Base-by-base conservation (phyloP, 768 basidiomycete species). In the Neoboletus subvelutipes region DNA sequence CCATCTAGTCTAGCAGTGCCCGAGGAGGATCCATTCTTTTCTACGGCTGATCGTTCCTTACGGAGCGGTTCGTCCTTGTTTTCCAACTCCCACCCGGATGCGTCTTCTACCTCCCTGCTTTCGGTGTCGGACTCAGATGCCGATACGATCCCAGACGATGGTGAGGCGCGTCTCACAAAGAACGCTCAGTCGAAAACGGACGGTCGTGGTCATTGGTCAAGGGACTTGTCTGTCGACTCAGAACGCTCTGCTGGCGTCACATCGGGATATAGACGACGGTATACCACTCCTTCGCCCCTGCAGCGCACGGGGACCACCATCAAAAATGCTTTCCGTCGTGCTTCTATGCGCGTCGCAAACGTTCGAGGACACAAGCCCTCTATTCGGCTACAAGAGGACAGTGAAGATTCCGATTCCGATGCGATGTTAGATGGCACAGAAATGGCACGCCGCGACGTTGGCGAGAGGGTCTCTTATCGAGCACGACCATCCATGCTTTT, bases 311-410 rank as follows among this genome's bases (percentile, higher is more conserved):
- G 83, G 3, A 79, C 81, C 0, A 83, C 81, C 11, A 72, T 90
- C 47, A 82, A 80, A 63, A 75, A 78, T 29, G 78, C 88, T 29
- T 59, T 91, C 7, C 78, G 81, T 13, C 78, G 87, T 22, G 84
- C 85, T 48, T 90, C 88, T 11, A 67, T 87, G 57, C 85, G 92
- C 17, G 90, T 94, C n/a, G 92, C 91, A 43, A 92, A 92, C 66
- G 70, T 94, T 54, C 83, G 83, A 9, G 83, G 82, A 2, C 74
- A 77, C 15, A 86, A 85, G 55, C 80, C 80, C 17, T 86, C 85
- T 56, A 68, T 87, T 18, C 76, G 82, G 31, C 65, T 88, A 28
- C 75, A 69, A 7, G 85, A 87, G 50, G 78, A 65, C 2, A 78
- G 78, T 40, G 77, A 78, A 33, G 75, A 71, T 36, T 64, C 56